Conservation (phyloP, 2,329 filamentous ascomycete species). For the Botrytis galanthina region DNA sequence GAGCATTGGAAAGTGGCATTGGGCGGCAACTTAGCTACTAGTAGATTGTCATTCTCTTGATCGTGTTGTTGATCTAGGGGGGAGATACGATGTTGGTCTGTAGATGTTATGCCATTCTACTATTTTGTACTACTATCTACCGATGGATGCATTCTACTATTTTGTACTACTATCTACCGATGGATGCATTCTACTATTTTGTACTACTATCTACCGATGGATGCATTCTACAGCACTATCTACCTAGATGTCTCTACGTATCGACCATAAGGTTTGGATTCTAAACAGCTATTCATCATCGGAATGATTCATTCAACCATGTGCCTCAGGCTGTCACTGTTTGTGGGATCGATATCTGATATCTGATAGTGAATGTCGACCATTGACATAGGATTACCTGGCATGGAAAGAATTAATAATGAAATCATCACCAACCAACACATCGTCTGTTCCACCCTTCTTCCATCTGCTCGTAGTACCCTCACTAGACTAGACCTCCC, state of each 20-base stretch:
- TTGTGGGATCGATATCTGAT: not conserved
- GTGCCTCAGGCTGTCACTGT: not conserved
- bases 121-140: too few species aligned
- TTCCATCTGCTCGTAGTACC: too few species aligned
- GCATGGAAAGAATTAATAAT: not conserved
- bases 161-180: too few species aligned
- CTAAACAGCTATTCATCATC: not conserved
- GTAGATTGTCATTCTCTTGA: not conserved
- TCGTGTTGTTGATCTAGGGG: not conserved
- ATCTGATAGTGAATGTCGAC: not conserved
- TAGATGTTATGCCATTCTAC: not conserved
- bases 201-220: too few species aligned
- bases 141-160: too few species aligned
- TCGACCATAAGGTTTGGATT: not conserved
- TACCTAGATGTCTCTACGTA: not conserved
- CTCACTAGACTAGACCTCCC: not conserved
- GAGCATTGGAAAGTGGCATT: not conserved
- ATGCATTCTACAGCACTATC: not conserved
- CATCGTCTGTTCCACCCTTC: not conserved
- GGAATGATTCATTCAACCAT: not conserved
- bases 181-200: too few species aligned
- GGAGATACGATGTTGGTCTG: not conserved
- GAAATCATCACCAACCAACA: not conserved
- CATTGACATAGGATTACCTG: not conserved
- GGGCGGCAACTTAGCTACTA: not conserved